Conservation (phyloP, 2,329 filamentous ascomycete species). For the Huntiella abstrusa region DNA sequence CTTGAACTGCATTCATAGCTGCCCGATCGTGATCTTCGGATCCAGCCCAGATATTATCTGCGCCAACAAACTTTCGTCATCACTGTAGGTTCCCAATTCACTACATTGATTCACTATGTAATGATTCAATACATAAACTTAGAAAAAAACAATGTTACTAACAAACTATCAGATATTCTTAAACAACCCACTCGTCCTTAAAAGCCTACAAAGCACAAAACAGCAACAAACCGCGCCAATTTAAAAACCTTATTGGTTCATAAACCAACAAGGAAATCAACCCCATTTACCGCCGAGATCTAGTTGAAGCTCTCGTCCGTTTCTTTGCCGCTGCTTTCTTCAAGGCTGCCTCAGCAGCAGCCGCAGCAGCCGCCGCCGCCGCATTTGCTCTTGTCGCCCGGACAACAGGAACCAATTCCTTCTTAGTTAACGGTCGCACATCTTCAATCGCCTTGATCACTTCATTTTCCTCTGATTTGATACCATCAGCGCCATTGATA, state of each 20-base stretch:
- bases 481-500: background rate
- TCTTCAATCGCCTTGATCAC: constrained; percentile 1
- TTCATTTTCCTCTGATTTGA: background rate
- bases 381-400: constrained; percentile 9
- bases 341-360: background rate
- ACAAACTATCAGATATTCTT: constrained; percentile 1
- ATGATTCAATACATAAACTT: too few relatives aligned
- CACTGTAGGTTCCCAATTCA: too few relatives aligned
- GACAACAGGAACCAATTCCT: background rate
- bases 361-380: constrained; percentile 2
- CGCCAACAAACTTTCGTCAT: too few relatives aligned
- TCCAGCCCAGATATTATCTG: too few relatives aligned
- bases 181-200: background rate
- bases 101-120: too few relatives aligned
- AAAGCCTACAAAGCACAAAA: background rate
- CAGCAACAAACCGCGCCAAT: background rate
- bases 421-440: background rate
- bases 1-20: too few relatives aligned
- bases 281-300: constrained; percentile 11
- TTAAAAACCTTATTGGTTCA: background rate
- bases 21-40: too few relatives aligned
- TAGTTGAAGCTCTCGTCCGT: constrained; percentile 13
- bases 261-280: background rate
- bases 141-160: background rate
- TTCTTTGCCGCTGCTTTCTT: constrained; percentile 11